phyloP scores from a whole-genome alignment of 371 early-diverging fungal genomes.

The Apophysomyces variabilis region DNA sequence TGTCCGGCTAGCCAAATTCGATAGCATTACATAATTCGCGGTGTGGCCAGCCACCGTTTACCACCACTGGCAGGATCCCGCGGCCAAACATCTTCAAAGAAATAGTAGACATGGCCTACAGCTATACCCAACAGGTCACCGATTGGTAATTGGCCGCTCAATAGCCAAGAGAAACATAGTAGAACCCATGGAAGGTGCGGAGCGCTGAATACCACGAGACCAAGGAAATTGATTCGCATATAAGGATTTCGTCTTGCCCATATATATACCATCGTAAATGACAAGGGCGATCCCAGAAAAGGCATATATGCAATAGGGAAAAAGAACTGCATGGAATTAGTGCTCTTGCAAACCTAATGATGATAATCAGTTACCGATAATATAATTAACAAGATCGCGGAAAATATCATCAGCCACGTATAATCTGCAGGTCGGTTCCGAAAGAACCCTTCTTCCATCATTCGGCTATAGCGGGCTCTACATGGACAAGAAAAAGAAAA shows the following conservation, averaged over 20 bases:
- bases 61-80: conserved; percentile 67
- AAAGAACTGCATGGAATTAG: conserved; percentile 53
- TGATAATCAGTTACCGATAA: conserved; percentile 35
- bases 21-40: conserved; percentile 61
- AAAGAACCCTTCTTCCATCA: conserved; percentile 95
- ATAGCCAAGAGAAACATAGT: conserved; percentile 77
- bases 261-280: conserved; percentile 89
- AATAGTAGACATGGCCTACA: conserved; percentile 94
- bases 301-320: conserved; percentile 75
- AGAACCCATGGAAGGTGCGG: conserved; percentile 94
- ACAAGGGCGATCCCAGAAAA: conserved; percentile 86
- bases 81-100: conserved; percentile 95
- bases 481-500: conserved; percentile 14
- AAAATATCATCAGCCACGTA: conserved; percentile 81
- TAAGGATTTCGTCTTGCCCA: conserved; percentile 95
- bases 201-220: conserved; percentile 88
- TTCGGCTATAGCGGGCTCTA: conserved; percentile 85
- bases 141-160: conserved; percentile 75
- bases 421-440: conserved; percentile 90
- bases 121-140: conserved; percentile 85
- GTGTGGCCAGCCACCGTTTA: conserved; percentile 61
- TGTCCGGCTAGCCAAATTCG: not conserved
- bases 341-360: not conserved
- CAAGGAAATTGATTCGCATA: conserved; percentile 85
- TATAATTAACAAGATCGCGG: conserved; percentile 61